These are phyloP conservation scores for Didymella pomorum DNA, from an alignment of 2,329 filamentous ascomycete genomes.

Conservation along the genomic window DNA sequence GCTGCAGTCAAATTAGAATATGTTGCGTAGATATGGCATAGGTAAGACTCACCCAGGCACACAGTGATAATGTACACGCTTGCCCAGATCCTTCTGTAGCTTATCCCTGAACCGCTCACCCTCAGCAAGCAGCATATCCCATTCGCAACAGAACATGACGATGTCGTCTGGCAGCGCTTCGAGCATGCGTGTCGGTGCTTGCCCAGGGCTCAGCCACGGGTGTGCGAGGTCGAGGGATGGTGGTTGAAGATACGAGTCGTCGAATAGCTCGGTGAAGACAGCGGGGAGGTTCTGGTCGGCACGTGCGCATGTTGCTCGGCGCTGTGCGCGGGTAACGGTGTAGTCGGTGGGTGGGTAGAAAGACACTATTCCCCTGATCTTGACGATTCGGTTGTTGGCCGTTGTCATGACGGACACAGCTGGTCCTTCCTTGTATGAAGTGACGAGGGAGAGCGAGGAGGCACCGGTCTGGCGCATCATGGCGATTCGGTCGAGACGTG, in stretches of 20 bases:
- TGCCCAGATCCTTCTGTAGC: constrained; percentile 60
- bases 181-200: constrained; percentile 64
- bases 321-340: constrained; percentile 65
- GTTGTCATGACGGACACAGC: constrained; percentile 46
- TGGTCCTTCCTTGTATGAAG: constrained; percentile 48
- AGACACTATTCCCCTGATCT: constrained; percentile 64
- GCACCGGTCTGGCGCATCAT: constrained; percentile 46
- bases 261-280: constrained; percentile 61
- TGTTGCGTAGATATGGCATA: neutral
- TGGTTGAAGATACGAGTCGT: constrained; percentile 60
- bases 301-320: constrained; percentile 63
- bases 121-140: constrained; percentile 72
- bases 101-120: constrained; percentile 68
- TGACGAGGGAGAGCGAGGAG: constrained; percentile 47
- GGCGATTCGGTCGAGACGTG: constrained; percentile 45
- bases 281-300: constrained; percentile 61
- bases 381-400: constrained; percentile 50
- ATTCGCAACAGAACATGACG: constrained; percentile 69
- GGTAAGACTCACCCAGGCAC: constrained; percentile 53
- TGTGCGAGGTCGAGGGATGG: constrained; percentile 60
- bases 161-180: constrained; percentile 65
- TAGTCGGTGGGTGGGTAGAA: constrained; percentile 72
- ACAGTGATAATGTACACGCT: constrained; percentile 66
- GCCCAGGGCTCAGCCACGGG: constrained; percentile 66
- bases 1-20: neutral